Base-by-base conservation (phyloP, 2,329 filamentous ascomycete genomes). In the Sporothrix phasma region DNA sequence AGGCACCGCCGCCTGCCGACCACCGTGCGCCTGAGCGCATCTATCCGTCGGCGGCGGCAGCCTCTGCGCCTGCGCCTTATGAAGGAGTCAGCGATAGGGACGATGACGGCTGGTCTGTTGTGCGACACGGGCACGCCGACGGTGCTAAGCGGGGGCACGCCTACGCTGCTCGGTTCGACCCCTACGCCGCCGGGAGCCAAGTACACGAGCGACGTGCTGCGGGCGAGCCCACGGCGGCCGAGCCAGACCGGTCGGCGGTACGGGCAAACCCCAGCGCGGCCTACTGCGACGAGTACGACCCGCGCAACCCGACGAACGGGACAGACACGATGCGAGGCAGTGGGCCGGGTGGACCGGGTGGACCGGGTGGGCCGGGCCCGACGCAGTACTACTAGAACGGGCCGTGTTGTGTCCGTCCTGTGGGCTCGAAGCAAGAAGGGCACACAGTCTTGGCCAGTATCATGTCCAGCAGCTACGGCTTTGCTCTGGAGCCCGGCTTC, bases 281-380 rank as follows among this genome's bases (percentile, higher is more conserved):
- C 58, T 73, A 72, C 56, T 71, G 75, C 61, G 76, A 79, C 63
- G 77, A 79, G 66, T 80, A 81, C 60, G 78, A 80, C 62, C 77
- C 78, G 26, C 74, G 74, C 59, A 11, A 39, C 31, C 46, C 46
- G 5, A n/a, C 22, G 29, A 29, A 13, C 4, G 46, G 46, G n/a
- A n/a, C n/a, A 26, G 60, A 59, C 34, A 56, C 13, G 62, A 45
- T 37, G 34, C 65, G n/a, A n/a, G n/a, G n/a, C n/a, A n/a, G n/a
- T n/a, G n/a, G n/a, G n/a, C n/a, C n/a, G n/a, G n/a, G n/a, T n/a
- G n/a, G n/a, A n/a, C n/a, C n/a, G n/a, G n/a, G n/a, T n/a, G n/a
- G n/a, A n/a, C n/a, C 26, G 17, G 61, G n/a, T 31, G 22, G 47
- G 45, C 29, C 62, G 10, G 26, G 31, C 2, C 69, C 65, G 24